These are phyloP conservation scores for Cydonia oblonga DNA, from an alignment of 331 rosid genomes.

Conservation along the genomic window DNA sequence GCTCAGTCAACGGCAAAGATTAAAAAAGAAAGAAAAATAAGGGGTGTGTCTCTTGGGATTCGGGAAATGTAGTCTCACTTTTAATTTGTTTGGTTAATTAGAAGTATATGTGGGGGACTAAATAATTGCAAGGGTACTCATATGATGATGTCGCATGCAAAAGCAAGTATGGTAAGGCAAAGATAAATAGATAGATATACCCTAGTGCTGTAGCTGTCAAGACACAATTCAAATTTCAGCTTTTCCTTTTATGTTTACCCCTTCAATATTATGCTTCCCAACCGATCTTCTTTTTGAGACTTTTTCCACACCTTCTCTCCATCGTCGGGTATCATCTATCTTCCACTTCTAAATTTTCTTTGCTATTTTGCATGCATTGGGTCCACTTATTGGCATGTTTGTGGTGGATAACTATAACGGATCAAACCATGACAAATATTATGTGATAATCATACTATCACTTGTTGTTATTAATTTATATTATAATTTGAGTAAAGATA, in stretches of 20 bases:
- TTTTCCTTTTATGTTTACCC: constrained; percentile 50
- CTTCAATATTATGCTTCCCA: constrained; percentile 27
- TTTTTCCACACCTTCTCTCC: constrained; percentile 22
- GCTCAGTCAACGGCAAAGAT: constrained; percentile 61
- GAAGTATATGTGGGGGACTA: constrained; percentile 61
- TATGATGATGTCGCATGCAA: constrained; percentile 39
- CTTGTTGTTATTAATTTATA: no score
- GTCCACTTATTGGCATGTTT: constrained; percentile 44
- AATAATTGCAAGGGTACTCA: constrained; percentile 60
- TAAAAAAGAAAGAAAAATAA: neutral
- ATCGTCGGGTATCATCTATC: constrained; percentile 25
- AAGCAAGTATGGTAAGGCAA: constrained; percentile 21
- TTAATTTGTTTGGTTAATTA: neutral
- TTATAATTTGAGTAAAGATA: neutral
- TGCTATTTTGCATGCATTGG: constrained; percentile 4
- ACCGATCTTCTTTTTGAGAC: constrained; percentile 30
- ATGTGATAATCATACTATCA: neutral
- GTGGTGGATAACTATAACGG: constrained; percentile 26
- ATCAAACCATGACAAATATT: neutral
- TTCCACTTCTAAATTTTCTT: constrained; percentile 14
- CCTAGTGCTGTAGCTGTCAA: constrained; percentile 1
- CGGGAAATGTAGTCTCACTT: constrained; percentile 45
- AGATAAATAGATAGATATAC: constrained; percentile 39
- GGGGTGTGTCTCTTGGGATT: constrained; percentile 55
- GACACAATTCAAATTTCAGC: constrained; percentile 92